Evolutionary conservation across 2,329 filamentous ascomycete species (phyloP).

Genomic region (Alternaria sp.): DNA sequence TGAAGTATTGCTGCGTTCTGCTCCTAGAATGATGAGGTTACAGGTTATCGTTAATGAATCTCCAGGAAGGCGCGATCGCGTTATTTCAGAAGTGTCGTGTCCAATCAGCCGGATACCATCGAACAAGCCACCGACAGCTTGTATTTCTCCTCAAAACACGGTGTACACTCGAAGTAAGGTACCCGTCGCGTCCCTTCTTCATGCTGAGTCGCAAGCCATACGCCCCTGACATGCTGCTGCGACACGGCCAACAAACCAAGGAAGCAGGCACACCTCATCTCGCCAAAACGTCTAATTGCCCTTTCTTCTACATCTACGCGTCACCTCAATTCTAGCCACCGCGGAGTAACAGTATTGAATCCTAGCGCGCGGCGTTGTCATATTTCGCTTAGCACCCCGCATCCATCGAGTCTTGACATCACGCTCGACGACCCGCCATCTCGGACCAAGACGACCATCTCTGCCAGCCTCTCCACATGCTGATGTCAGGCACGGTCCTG

Average conservation of each 20-base stretch:
- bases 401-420: conserved; percentile 21
- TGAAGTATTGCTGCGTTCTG: neutral
- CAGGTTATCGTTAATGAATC: neutral
- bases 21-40: neutral
- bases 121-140: neutral
- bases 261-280: neutral
- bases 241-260: neutral
- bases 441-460: neutral
- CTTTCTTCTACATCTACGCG: neutral
- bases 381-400: conserved; percentile 18
- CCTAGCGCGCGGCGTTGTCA: conserved; percentile 18
- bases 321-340: neutral
- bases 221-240: conserved; percentile 14
- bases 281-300: neutral
- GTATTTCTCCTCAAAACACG: neutral
- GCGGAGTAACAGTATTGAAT: neutral
- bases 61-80: neutral
- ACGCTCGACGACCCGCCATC: conserved; percentile 4
- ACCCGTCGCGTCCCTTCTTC: neutral
- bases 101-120: neutral
- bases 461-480: conserved; percentile 1
- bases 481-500: conserved; percentile 14
- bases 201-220: neutral
- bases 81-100: neutral
- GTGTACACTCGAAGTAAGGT: neutral